phyloP scores from a whole-genome alignment of 225 moss, liverwort and hornwort genomes.

The Climacium dendroides region DNA sequence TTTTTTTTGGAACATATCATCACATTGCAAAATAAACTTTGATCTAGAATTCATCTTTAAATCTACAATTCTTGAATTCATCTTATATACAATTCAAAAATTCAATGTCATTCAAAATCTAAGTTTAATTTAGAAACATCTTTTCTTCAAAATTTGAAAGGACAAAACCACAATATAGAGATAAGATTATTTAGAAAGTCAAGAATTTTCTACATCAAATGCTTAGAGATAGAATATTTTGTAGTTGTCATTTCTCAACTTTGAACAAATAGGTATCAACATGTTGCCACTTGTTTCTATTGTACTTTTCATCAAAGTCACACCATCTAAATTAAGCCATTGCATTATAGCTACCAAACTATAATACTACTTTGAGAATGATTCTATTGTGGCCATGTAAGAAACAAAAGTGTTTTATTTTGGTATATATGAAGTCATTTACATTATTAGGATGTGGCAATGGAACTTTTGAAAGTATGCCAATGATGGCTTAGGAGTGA shows the following conservation, averaged over 20 bases:
- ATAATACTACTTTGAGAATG: neutral
- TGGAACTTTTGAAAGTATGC: neutral
- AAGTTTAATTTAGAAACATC: neutral
- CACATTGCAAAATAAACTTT: neutral
- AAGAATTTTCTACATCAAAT: neutral
- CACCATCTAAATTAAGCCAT: neutral
- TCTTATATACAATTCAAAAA: neutral
- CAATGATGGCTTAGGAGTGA: neutral
- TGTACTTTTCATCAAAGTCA: neutral
- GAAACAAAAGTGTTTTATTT: fast-evolving
- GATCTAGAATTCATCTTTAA: neutral
- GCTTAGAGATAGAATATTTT: neutral
- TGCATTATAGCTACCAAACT: neutral
- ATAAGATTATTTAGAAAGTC: neutral
- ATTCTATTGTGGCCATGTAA: neutral
- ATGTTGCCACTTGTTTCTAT: neutral
- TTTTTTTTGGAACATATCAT: neutral
- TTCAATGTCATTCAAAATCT: neutral
- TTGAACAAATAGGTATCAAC: neutral
- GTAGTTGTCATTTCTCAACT: neutral
- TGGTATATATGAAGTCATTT: neutral
- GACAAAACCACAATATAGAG: fast-evolving
- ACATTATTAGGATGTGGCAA: fast-evolving
- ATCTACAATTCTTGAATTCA: neutral
- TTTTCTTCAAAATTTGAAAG: neutral